Evolutionary conservation across 164 flowering plant genomes (phyloP).

Genomic region (Hamamelis virginiana): DNA sequence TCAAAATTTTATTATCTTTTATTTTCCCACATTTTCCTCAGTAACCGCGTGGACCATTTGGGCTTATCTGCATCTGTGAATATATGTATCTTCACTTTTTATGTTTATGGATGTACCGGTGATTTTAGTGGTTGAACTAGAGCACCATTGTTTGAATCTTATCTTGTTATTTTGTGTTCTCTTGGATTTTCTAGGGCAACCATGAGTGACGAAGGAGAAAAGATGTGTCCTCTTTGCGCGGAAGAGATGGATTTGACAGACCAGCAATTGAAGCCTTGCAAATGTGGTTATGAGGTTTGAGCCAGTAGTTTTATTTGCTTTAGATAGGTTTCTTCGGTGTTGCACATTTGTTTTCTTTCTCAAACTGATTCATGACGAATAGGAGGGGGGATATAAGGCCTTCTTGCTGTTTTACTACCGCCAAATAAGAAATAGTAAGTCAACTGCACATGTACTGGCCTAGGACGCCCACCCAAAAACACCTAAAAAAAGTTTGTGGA

Average conservation of each 20-base stretch:
- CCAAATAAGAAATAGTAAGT: too few species aligned
- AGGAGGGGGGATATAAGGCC: too few species aligned
- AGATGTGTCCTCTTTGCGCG: constrained; percentile 88
- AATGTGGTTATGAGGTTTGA: constrained; percentile 93
- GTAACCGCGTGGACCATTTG: not conserved
- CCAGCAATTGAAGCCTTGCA: constrained; percentile 93
- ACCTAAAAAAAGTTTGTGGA: too few species aligned
- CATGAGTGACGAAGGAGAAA: constrained; percentile 88
- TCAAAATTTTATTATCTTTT: too few species aligned
- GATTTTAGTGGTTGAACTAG: not conserved
- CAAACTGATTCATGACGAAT: not conserved
- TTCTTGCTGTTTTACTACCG: too few species aligned
- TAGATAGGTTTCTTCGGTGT: not conserved
- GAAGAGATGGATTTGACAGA: constrained; percentile 99
- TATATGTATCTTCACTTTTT: not conserved
- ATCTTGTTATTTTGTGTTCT: not conserved
- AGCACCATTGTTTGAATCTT: not conserved
- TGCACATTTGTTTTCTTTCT: not conserved
- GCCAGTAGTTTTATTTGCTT: not conserved
- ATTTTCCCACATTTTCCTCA: too few species aligned
- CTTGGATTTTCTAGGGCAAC: constrained; percentile 31
- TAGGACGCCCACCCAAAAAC: too few species aligned
- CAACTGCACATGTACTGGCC: too few species aligned
- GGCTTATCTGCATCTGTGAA: not conserved
- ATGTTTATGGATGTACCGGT: not conserved